phyloP scores from a whole-genome alignment of 345 rosid species.

The Linum trigynum region DNA sequence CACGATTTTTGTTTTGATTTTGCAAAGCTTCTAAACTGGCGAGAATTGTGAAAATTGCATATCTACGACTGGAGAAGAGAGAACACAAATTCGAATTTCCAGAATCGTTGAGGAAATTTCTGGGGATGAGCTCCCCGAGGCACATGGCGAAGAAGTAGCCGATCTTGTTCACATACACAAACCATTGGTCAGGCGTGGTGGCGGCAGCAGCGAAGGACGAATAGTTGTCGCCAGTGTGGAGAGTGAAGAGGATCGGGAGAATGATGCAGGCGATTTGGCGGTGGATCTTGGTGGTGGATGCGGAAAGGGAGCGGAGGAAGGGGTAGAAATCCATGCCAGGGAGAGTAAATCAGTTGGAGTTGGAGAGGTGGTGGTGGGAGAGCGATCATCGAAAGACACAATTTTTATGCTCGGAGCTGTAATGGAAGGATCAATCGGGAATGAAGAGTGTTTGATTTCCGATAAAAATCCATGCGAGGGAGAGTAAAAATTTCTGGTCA shows the following conservation, averaged over 20 bases:
- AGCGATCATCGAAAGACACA: conserved; percentile 72
- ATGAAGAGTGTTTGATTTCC: background rate
- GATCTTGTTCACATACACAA: conserved; percentile 55
- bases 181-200: background rate
- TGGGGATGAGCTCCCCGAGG: conserved; percentile 68
- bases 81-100: conserved; percentile 24
- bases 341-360: conserved; percentile 53
- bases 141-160: conserved; percentile 84
- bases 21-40: no score
- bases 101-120: conserved; percentile 9
- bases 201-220: conserved; percentile 35
- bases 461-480: no score
- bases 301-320: conserved; percentile 15
- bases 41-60: no score
- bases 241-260: conserved; percentile 69
- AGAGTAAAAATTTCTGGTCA: no score
- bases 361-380: conserved; percentile 15
- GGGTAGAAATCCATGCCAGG: conserved; percentile 21
- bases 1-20: no score
- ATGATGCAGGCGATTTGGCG: conserved; percentile 73
- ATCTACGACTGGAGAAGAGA: no score
- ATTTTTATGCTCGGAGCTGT: conserved; percentile 15
- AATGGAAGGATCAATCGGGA: background rate
- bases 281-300: conserved; percentile 34
- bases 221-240: conserved; percentile 29